Base-by-base conservation (phyloP, 2,329 filamentous ascomycete species). In the Arachnopeziza araneosa region DNA sequence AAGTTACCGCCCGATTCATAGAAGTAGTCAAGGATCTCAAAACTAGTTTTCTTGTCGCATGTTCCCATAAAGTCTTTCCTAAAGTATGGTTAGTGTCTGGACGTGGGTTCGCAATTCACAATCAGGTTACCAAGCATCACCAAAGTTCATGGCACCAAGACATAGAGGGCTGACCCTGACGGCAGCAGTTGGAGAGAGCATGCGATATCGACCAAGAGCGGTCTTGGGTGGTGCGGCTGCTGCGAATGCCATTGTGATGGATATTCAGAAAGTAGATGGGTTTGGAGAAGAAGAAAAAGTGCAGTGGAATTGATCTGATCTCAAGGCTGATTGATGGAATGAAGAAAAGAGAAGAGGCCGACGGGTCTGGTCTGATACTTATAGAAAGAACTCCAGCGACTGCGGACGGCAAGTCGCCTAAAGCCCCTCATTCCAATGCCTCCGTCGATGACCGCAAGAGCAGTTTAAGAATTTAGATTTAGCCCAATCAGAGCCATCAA, bases 91-190 rank as follows among this genome's bases (percentile, higher is more conserved):
- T 52, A 56, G 54, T 50, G 48, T 2, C 24, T n/a, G 21, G 19
- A n/a, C n/a, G 9, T 21, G 12, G 24, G 22, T 9, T 9, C 19
- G 14, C 36, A 19, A 44, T 14, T 44, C 17, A n/a, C n/a, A 44
- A 44, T 44, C 17, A 24, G 54, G 54, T 72, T 66, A 72, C 77
- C 80, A 86, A 36, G 78, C 75, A 59, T 83, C 74, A 52, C 86
- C 86, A 73, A 89, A 84, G 72, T 81, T 85, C 84, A 88, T 87
- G 56, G 77, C 77, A 12, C 86, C 87, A 1, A 91, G 78, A 51
- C 81, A 84, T 0, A 90, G 72, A 4, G 87, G 87, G 63, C 83
- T 87, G n/a, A 90, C 86, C 32, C 85, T 78, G 23, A 90, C 78
- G 0, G 81, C 80, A 1, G 88, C 87, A 0, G 79, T 83, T 10